phyloP scores from a whole-genome alignment of 257 asterid genomes.

The Solanum clarkiae region DNA sequence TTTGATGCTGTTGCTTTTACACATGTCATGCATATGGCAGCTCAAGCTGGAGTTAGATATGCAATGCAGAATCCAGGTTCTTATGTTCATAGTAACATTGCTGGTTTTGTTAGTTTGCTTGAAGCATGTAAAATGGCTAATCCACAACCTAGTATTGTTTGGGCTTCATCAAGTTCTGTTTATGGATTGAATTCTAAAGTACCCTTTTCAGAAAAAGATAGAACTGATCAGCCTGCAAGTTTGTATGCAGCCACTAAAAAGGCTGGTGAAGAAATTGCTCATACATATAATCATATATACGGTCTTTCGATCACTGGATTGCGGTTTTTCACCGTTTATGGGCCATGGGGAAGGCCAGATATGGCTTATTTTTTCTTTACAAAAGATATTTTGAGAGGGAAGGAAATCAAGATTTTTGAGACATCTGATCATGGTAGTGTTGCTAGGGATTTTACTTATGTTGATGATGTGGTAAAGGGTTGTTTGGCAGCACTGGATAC shows the following conservation, averaged over 20 bases:
- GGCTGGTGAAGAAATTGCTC: conserved; percentile 85
- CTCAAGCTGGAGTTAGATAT: conserved; percentile 82
- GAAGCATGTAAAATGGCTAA: conserved; percentile 50
- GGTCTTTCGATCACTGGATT: conserved; percentile 74
- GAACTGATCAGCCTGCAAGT: conserved; percentile 77
- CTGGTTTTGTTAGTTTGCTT: conserved; percentile 56
- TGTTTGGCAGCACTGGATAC: conserved; percentile 67
- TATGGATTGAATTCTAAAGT: conserved; percentile 77
- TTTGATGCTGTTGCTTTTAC: conserved; percentile 45
- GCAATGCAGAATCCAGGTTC: conserved; percentile 72
- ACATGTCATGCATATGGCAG: conserved; percentile 81
- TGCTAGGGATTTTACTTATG: conserved; percentile 70
- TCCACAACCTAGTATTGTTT: conserved; percentile 60
- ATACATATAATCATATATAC: conserved; percentile 60
- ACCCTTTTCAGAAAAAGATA: conserved; percentile 64
- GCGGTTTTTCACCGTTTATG: conserved; percentile 70
- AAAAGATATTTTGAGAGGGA: conserved; percentile 57
- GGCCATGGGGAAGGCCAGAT: conserved; percentile 94
- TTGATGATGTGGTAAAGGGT: conserved; percentile 79
- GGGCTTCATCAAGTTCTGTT: conserved; percentile 86
- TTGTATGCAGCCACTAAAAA: conserved; percentile 79
- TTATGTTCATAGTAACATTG: conserved; percentile 53
- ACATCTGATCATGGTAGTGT: conserved; percentile 56
- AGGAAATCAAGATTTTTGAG: conserved; percentile 59
- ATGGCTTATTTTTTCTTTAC: conserved; percentile 85